Conservation (phyloP, 495 filamentous ascomycete species). For the Penicillium ochrochloron region DNA sequence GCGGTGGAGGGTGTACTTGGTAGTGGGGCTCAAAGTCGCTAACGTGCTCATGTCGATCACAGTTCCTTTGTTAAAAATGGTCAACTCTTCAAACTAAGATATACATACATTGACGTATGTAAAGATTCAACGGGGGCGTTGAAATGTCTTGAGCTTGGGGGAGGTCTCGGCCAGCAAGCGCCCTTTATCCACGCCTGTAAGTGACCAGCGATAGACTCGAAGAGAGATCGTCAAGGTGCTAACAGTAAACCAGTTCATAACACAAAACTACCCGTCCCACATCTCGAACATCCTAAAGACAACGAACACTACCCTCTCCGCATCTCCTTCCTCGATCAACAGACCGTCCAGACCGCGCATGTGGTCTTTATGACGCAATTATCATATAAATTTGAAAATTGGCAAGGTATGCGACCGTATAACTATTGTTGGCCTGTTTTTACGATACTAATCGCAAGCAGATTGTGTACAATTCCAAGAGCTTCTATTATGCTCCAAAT, state of each 20-base stretch:
- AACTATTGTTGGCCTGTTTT: background rate
- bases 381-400: slow-evolving; percentile 51
- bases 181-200: slow-evolving; percentile 50
- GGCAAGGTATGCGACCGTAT: slow-evolving; percentile 41
- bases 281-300: slow-evolving; percentile 50
- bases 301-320: slow-evolving; percentile 41
- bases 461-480: slow-evolving; percentile 45
- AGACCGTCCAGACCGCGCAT: slow-evolving; percentile 48
- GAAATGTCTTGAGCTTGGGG: slow-evolving; percentile 47
- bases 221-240: background rate
- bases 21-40: background rate
- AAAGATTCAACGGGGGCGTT: slow-evolving; percentile 46
- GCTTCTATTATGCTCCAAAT: slow-evolving; percentile 44
- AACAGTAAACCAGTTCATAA: slow-evolving; percentile 37
- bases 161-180: slow-evolving; percentile 45
- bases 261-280: slow-evolving; percentile 49
- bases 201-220: slow-evolving; percentile 14
- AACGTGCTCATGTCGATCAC: background rate
- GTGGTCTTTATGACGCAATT: slow-evolving; percentile 50
- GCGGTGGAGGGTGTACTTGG: too few species aligned
- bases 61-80: slow-evolving; percentile 49
- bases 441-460: background rate
- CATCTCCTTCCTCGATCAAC: slow-evolving; percentile 52
- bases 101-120: slow-evolving; percentile 48
- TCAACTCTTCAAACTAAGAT: slow-evolving; percentile 49